phyloP scores from a whole-genome alignment of 2,329 filamentous ascomycete species.

The Fusarium fujikuroi region DNA sequence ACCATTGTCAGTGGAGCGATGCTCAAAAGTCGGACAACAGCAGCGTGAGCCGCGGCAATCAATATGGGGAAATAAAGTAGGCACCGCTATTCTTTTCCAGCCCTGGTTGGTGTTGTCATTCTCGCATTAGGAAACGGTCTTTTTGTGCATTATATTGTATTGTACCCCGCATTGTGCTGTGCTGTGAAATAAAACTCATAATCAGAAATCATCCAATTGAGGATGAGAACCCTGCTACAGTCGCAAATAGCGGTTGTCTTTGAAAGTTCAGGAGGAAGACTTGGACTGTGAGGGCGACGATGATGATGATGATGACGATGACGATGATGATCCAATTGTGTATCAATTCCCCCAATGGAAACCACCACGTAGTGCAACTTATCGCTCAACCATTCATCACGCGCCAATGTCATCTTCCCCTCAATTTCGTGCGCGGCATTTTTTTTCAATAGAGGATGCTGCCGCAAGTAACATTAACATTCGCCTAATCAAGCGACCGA shows the following conservation, averaged over 20 bases:
- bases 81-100: constrained; percentile 16
- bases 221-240: background rate
- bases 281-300: background rate
- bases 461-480: constrained; percentile 8
- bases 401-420: constrained; percentile 27
- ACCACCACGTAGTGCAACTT: background rate
- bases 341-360: constrained; percentile 2
- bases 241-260: background rate
- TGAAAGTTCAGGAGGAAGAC: background rate
- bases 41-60: constrained; percentile 21
- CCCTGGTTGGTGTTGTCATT: constrained; percentile 3
- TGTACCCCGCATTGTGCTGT: background rate
- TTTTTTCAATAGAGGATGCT: constrained; percentile 1
- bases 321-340: constrained; percentile 7
- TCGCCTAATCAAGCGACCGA: constrained; percentile 20
- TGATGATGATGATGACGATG: background rate
- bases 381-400: constrained; percentile 21
- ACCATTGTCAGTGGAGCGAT: constrained; percentile 1
- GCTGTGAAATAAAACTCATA: constrained; percentile 1
- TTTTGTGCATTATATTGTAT: background rate
- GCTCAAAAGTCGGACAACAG: background rate
- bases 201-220: constrained; percentile 1
- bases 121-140: background rate
- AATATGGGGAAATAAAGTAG: constrained; percentile 25
- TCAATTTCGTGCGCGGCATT: constrained; percentile 26